Evolutionary conservation across 371 early-diverging fungal genomes (phyloP).

Genomic region (Batkoa obscura): DNA sequence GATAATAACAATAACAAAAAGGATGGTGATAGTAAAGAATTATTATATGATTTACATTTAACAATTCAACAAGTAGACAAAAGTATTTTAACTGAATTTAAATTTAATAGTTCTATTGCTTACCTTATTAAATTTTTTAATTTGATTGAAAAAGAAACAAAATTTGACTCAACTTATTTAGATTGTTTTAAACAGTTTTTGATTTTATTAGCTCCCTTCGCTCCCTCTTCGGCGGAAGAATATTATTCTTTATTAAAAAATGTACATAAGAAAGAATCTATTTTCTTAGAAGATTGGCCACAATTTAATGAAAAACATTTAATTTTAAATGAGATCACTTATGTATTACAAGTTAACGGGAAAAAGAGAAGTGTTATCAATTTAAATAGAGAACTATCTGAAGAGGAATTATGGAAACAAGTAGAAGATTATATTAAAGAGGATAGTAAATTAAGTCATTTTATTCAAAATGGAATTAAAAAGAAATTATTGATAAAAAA

Average conservation of each 20-base stretch:
- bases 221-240: conserved; percentile 57
- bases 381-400: conserved; percentile 6
- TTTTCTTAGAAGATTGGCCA: conserved; percentile 46
- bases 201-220: conserved; percentile 56
- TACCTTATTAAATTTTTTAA: conserved; percentile 52
- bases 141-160: neutral
- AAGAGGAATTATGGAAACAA: too few relatives aligned
- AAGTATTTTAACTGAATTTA: conserved; percentile 30
- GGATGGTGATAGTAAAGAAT: too few relatives aligned
- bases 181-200: conserved; percentile 35
- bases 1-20: conserved; percentile 15
- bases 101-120: conserved; percentile 65
- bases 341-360: conserved; percentile 29
- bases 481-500: too few relatives aligned
- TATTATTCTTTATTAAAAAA: conserved; percentile 30
- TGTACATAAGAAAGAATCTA: neutral
- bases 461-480: too few relatives aligned
- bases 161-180: conserved; percentile 4
- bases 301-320: conserved; percentile 27
- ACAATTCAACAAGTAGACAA: conserved; percentile 40
- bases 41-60: too few relatives aligned
- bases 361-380: too few relatives aligned
- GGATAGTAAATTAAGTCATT: too few relatives aligned
- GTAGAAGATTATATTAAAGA: too few relatives aligned
- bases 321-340: conserved; percentile 23